phyloP scores from a whole-genome alignment of 805 yeast genomes.

The Ogataea nakhonphanomensis region DNA sequence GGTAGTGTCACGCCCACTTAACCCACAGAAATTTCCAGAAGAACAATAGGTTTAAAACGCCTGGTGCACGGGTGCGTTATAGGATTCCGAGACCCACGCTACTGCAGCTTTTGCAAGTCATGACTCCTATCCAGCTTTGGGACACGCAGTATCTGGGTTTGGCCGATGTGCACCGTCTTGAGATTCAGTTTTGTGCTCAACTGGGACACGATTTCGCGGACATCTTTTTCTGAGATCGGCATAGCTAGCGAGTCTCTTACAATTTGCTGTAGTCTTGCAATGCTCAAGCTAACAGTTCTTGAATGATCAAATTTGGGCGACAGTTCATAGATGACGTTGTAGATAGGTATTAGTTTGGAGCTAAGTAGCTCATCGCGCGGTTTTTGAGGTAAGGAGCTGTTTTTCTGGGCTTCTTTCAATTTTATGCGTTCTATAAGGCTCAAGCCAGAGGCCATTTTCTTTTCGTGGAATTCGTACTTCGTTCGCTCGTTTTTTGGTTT shows the following conservation, averaged over 20 bases:
- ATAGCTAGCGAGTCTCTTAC: slow-evolving; percentile 21
- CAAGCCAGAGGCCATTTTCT: slow-evolving; percentile 14
- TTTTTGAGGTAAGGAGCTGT: not conserved
- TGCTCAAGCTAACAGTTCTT: slow-evolving; percentile 13
- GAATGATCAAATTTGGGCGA: slow-evolving; percentile 14
- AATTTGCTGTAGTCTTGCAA: slow-evolving; percentile 15
- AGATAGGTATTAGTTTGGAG: slow-evolving; percentile 21
- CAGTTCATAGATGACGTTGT: slow-evolving; percentile 26
- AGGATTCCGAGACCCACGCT: slow-evolving; percentile 3
- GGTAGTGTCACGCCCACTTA: slow-evolving; percentile 5
- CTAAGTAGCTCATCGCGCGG: slow-evolving; percentile 7
- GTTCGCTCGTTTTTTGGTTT: slow-evolving; percentile 33
- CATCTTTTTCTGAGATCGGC: slow-evolving; percentile 20
- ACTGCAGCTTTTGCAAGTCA: slow-evolving; percentile 16
- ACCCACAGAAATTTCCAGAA: slow-evolving; percentile 20
- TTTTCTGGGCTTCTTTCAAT: slow-evolving; percentile 30
- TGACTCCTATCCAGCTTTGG: slow-evolving; percentile 17
- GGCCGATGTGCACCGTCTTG: slow-evolving; percentile 18
- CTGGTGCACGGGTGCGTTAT: slow-evolving; percentile 4
- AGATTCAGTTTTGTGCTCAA: slow-evolving; percentile 13
- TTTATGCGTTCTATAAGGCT: slow-evolving; percentile 40
- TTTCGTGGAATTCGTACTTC: slow-evolving; percentile 36
- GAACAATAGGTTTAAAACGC: slow-evolving; percentile 3
- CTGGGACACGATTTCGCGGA: slow-evolving; percentile 10
- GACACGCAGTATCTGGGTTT: slow-evolving; percentile 19